These are phyloP conservation scores for Fusarium nodosum DNA, from an alignment of 2,329 filamentous ascomycete genomes.

Conservation along the genomic window DNA sequence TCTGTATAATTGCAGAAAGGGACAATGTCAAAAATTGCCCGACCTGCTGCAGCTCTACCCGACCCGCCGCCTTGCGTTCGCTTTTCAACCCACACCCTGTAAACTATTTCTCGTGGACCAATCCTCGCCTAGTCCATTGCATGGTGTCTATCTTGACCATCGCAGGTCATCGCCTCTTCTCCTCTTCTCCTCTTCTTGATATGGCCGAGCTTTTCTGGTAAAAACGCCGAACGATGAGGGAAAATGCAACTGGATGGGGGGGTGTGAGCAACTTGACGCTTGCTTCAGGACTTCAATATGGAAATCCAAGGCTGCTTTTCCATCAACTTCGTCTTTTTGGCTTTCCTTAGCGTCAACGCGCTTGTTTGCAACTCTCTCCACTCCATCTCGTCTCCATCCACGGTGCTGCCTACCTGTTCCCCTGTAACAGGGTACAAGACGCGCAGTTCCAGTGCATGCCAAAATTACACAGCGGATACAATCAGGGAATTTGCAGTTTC, in stretches of 20 bases:
- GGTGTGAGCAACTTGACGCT: conserved; percentile 40
- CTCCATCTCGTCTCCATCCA: conserved; percentile 28
- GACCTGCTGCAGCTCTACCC: conserved; percentile 52
- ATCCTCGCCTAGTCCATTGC: conserved; percentile 38
- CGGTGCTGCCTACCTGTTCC: conserved; percentile 33
- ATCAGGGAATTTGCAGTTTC: conserved; percentile 30
- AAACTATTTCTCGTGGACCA: conserved; percentile 30
- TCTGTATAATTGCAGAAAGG: conserved; percentile 32
- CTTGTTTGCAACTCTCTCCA: conserved; percentile 49
- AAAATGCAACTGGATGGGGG: conserved; percentile 46
- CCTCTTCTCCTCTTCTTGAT: conserved; percentile 26
- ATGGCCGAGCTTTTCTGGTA: conserved; percentile 29
- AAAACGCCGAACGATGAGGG: conserved; percentile 34
- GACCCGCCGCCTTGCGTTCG: conserved; percentile 50
- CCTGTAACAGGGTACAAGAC: conserved; percentile 29
- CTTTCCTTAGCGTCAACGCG: conserved; percentile 51
- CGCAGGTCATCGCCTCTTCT: conserved; percentile 20
- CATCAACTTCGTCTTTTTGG: conserved; percentile 46
- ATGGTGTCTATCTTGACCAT: conserved; percentile 38
- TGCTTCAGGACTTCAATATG: conserved; percentile 33
- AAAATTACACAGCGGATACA: conserved; percentile 41
- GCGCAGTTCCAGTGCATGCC: conserved; percentile 40
- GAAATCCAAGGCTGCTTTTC: conserved; percentile 56
- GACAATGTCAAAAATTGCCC: conserved; percentile 43
- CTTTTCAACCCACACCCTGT: conserved; percentile 42